Percentiles rank a stretch among this genome's conserved stretches.
Evolutionary conservation across 768 basidiomycete genomes (phyloP).

Genomic region (Pisolithus microcarpus): DNA sequence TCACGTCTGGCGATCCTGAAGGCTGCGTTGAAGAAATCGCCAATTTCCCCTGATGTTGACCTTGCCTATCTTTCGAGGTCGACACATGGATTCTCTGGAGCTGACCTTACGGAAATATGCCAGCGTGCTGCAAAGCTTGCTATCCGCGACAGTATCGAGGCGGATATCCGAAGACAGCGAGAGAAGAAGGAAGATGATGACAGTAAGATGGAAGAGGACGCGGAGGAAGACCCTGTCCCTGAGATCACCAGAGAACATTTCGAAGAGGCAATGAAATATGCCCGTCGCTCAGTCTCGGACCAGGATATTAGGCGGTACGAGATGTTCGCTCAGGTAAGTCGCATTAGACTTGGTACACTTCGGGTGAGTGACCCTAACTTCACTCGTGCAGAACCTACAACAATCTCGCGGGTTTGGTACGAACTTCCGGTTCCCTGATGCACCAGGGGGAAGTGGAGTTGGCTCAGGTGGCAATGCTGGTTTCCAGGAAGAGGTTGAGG

Average conservation of each 20-base stretch:
- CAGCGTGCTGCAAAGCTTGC: constrained; percentile 96
- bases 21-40: constrained; percentile 90
- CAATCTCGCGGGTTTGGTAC: constrained; percentile 90
- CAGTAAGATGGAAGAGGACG: constrained; percentile 60
- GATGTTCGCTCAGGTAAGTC: constrained; percentile 88
- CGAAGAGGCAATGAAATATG: constrained; percentile 97
- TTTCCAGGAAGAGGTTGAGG: constrained; percentile 83
- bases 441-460: constrained; percentile 25
- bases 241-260: constrained; percentile 89
- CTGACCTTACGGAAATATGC: constrained; percentile 98
- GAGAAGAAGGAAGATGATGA: constrained; percentile 76
- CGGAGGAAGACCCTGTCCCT: constrained; percentile 84
- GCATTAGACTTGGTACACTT: background rate
- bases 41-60: constrained; percentile 76
- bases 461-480: constrained; percentile 58
- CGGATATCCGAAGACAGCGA: constrained; percentile 73
- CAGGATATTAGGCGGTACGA: constrained; percentile 96
- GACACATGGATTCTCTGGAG: constrained; percentile 98
- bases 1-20: constrained; percentile 88
- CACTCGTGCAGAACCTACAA: constrained; percentile 60
- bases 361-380: constrained; percentile 4
- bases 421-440: constrained; percentile 97
- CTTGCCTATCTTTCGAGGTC: constrained; percentile 80
- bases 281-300: constrained; percentile 93
- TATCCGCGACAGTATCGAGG: constrained; percentile 89